Evolutionary conservation across 495 filamentous ascomycete genomes (phyloP), one percentile per base, ranked within the genome.

Genomic region (Bacidia gigantensis): DNA sequence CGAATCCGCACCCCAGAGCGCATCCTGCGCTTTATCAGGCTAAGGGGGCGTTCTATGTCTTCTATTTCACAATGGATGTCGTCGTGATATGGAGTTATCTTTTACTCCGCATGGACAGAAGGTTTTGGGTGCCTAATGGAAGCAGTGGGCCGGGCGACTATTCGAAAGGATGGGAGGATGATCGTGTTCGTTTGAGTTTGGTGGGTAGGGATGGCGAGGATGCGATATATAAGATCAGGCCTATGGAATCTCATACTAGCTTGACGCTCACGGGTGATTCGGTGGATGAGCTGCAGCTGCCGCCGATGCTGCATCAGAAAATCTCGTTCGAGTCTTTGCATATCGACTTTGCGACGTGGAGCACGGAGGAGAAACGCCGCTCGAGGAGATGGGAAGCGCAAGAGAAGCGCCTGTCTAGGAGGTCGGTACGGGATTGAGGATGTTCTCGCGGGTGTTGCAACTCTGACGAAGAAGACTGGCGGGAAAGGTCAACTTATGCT

Each of bases 21-120:
- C 38, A 82, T 26, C 80, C 84, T 11, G 72, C 78, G 3, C 84
- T 79, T 75, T 90, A 81, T 55, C 72, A 83, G 54, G 67, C 64
- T 55, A 81, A 81, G 54, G 73, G 77, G 2, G 75, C 74, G 55
- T 93, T 90, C 66, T 94, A 89, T 65, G 59, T 78, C 55, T 86
- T 92, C 67, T 76, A 81, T 60, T 88, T 87, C 55, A 67, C 65
- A 1, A 68, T 86, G 11, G 89, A 94, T 65, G 63, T 88, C 21
- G 17, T 80, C 5, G 74, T 89, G 7, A 73, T 89, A 1, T 67
- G 63, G 5, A 55, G 79, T 1, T 87, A 82, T 60, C 70, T 78
- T 7, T 56, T 83, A 2, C 64, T 66, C 5, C 74, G 85, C 20
- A 75, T 89, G 35, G 86, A 94, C 57, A 69, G 70, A 52, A 74